Evolutionary conservation across 1,284 basidiomycete genomes (phyloP).

Genomic region (Apiotrichum mycotoxinovorans): DNA sequence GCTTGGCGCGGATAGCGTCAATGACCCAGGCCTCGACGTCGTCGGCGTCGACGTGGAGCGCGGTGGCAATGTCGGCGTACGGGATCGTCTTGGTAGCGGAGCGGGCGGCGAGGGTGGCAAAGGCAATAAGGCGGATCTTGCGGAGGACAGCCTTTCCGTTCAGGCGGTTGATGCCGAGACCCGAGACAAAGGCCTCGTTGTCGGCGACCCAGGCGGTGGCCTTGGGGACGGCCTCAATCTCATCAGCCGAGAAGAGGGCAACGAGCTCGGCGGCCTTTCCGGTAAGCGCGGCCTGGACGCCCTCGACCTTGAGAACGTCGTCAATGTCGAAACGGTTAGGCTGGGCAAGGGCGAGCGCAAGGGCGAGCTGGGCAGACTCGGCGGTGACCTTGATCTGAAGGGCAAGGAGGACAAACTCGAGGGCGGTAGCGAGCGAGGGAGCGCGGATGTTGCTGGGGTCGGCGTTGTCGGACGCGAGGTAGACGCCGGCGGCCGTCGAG

Average conservation of each 20-base stretch:
- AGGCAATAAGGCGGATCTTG: conserved; percentile 76
- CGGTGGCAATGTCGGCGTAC: conserved; percentile 68
- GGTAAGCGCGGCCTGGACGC: conserved; percentile 32
- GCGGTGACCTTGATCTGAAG: conserved; percentile 55
- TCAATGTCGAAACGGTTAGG: conserved; percentile 75
- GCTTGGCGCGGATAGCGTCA: conserved; percentile 79
- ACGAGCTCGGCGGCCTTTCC: conserved; percentile 41
- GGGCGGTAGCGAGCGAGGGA: conserved; percentile 55
- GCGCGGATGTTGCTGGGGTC: conserved; percentile 32
- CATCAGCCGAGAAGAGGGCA: conserved; percentile 56
- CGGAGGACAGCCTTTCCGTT: conserved; percentile 59
- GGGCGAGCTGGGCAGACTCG: conserved; percentile 38
- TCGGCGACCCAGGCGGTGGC: conserved; percentile 63
- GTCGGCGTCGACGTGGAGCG: conserved; percentile 62
- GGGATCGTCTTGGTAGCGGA: conserved; percentile 71
- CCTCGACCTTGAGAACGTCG: conserved; percentile 57
- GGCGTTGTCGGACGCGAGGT: conserved; percentile 42
- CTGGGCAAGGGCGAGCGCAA: conserved; percentile 61
- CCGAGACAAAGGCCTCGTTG: conserved; percentile 57
- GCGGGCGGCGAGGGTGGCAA: conserved; percentile 72
- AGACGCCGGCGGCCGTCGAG: conserved; percentile 63
- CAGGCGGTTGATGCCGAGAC: conserved; percentile 57
- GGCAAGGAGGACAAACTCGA: conserved; percentile 52
- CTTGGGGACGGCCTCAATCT: conserved; percentile 64
- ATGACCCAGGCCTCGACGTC: conserved; percentile 90